Evolutionary conservation across 2,329 filamentous ascomycete species (phyloP), one percentile per base, ranked within the genome.

Genomic region (Cylindrodendrum hubeiense): DNA sequence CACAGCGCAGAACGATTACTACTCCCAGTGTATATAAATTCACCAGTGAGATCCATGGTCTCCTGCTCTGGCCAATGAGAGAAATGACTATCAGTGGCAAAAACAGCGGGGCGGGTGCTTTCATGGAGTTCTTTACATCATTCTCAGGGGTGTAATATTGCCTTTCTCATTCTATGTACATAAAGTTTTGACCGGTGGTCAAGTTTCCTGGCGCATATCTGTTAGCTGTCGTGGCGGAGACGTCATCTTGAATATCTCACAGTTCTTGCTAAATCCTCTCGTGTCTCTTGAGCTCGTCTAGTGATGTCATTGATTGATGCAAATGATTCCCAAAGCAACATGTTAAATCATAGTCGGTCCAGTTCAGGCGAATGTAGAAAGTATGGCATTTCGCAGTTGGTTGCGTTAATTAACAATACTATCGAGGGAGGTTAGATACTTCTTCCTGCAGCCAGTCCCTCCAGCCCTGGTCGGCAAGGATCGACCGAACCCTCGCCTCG

Each of bases 401-500:
- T 24, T 17, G 4, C 4, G 3, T 10, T 5, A n/a, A 39, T 13
- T n/a, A 7, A 33, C 13, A 19, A 34, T 39, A 12, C 34, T 19
- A 39, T 9, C 26, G 12, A 7, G 39, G 12, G 3, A 21, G 21
- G n/a, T 33, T 22, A 12, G 15, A 41, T 10, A 60, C 22, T 30
- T 77, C 73, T 15, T 69, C 55, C 26, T 69, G 63, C 7, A 87
- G 63, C 85, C 85, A 87, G 0, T 76, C 65, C 49, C 70, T 78
- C 85, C 86, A 89, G 0, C 52, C 68, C 9, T 73, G 55, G 34
- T 88, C 83, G 1, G 70, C 72, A 33, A 87, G 47, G 47, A 89
- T 87, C 2, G 74, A 81, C 43, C 86, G 78, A 0, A 86, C 86
- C 53, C 87, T 81, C 0, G 84, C 85, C 70, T 88, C 84, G 0